Conservation (phyloP, 768 basidiomycete species). For the Botryobasidium botryosum region DNA sequence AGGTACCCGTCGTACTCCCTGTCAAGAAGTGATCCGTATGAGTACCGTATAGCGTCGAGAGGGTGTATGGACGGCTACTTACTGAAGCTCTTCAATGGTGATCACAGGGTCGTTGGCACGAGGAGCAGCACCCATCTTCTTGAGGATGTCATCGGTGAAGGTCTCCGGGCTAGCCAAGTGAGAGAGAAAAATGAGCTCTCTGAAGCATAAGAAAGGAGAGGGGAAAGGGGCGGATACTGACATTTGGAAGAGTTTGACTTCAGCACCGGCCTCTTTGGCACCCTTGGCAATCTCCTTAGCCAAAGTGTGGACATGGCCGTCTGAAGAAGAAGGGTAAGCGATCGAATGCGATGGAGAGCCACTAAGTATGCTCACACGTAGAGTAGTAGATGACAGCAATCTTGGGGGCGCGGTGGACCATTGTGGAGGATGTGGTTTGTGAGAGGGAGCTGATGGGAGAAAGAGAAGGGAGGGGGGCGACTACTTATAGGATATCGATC, state of each 20-base stretch:
- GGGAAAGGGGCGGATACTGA: no score
- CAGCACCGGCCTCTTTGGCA: conserved; percentile 19
- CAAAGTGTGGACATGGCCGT: no score
- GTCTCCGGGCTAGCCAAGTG: conserved; percentile 17
- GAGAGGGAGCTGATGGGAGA: no score
- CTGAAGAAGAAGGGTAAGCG: no score
- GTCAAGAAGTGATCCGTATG: no score
- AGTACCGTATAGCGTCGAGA: no score
- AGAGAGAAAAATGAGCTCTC: not conserved
- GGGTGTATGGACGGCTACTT: no score
- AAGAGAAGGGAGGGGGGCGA: no score
- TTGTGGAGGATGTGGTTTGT: no score
- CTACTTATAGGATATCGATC: no score
- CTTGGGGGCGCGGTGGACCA: no score
- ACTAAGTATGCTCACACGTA: conserved; percentile 22
- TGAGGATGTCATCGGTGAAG: conserved; percentile 22
- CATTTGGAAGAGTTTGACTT: conserved; percentile 22
- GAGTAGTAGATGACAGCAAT: conserved; percentile 15
- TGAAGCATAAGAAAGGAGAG: not conserved
- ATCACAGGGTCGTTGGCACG: conserved; percentile 21
- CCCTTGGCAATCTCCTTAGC: conserved; percentile 20
- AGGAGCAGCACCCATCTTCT: conserved; percentile 20
- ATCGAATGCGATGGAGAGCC: no score
- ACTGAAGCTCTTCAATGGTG: conserved; percentile 20
- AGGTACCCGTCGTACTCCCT: conserved; percentile 21